Evolutionary conservation across 495 filamentous ascomycete species (phyloP).

Genomic region (Penicillium chermesinum): DNA sequence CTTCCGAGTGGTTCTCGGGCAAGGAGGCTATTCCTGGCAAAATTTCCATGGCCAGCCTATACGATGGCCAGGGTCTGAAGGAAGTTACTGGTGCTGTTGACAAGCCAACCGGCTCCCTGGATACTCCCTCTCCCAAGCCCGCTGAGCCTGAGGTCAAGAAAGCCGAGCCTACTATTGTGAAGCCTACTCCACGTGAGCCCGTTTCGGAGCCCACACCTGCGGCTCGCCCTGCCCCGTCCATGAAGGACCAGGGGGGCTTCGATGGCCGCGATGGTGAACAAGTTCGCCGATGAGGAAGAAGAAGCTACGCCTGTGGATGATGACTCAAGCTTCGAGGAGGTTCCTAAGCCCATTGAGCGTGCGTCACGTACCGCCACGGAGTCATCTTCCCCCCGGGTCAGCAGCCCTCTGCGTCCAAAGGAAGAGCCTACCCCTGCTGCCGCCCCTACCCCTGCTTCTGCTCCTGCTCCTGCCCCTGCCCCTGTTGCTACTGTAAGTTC

Average conservation of each 20-base stretch:
- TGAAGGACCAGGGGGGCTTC: constrained; percentile 80
- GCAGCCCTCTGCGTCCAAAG: constrained; percentile 33
- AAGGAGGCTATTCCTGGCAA: constrained; percentile 80
- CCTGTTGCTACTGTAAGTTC: not conserved
- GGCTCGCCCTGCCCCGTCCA: constrained; percentile 55
- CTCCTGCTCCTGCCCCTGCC: not conserved
- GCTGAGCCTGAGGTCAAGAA: constrained; percentile 44
- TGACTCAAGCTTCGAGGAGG: constrained; percentile 76
- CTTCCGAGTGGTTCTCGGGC: constrained; percentile 79
- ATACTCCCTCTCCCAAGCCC: constrained; percentile 41
- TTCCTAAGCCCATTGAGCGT: constrained; percentile 60
- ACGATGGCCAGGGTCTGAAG: constrained; percentile 71
- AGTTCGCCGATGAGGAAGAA: constrained; percentile 72
- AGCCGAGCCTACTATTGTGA: constrained; percentile 43
- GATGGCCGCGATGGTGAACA: constrained; percentile 75
- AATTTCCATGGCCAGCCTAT: constrained; percentile 88
- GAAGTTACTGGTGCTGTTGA: constrained; percentile 65
- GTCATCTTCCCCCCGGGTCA: constrained; percentile 30
- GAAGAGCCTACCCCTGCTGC: constrained; percentile 16
- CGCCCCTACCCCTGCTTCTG: not conserved
- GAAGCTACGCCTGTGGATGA: constrained; percentile 55
- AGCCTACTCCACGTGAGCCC: constrained; percentile 27
- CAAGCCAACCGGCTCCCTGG: constrained; percentile 49
- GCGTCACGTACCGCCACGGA: constrained; percentile 19
- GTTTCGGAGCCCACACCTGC: constrained; percentile 33